Base-by-base conservation (phyloP, 805 yeast species). In the Danielozyma ontarioensis region DNA sequence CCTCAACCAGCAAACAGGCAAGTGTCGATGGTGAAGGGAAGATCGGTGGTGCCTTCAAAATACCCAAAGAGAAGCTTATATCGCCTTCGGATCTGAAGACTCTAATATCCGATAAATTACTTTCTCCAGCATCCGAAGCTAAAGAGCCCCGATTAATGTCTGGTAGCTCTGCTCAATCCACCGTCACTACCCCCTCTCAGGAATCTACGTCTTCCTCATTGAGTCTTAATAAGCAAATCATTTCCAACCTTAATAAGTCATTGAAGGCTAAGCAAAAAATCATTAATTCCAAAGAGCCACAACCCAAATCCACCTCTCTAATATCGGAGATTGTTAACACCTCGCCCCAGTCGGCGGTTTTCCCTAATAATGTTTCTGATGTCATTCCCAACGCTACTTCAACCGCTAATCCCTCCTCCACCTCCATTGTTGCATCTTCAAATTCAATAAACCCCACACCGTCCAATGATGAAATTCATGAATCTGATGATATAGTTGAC, bases 211-310 rank as follows among this genome's bases (percentile, higher is more conserved):
- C n/a, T n/a, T n/a, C n/a, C n/a, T n/a, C n/a, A n/a, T n/a, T n/a
- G n/a, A n/a, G n/a, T n/a, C 32, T 53, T 38, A 52, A 53, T 41
- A 51, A 50, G 29, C 53, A 48, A 29, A 58, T 60, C 18, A 57
- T 66, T 23, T 55, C 68, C 17, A 64, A 61, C 45, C 53, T 67
- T 30, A 67, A 67, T 45, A 65, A 66, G 39, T 58, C 70, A 3
- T 39, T 67, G 17, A 64, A 62, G 39, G 70, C 67, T 24, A 65
- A 66, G 35, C 72, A 66, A 37, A 60, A 59, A 36, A 52, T 64
- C 32, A 60, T 64, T 36, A 58, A 42, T 30, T 37, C 57, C 3
- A 56, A 60, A 29, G 68, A 62, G 34, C 59, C 65, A 3, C 62
- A 55, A 27, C 57, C 64, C 11, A 62, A 62, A 34, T 59, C 51